These are phyloP conservation scores for Millerozyma acaciae DNA, from an alignment of 805 yeast genomes.

Conservation along the genomic window DNA sequence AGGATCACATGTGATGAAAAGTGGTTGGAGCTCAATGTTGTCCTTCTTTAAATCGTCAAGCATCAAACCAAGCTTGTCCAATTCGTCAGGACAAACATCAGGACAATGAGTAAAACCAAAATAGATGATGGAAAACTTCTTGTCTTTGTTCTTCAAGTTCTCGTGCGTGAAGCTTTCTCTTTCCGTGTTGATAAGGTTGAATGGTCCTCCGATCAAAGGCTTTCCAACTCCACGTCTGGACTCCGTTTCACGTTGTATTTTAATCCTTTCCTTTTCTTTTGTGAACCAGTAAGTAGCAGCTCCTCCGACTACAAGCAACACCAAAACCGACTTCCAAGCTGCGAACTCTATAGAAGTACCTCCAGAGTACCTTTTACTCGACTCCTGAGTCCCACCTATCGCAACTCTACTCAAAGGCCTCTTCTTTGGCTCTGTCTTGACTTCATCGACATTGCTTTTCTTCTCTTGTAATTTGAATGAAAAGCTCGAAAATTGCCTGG, in stretches of 20 bases:
- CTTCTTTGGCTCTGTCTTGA: constrained; percentile 13
- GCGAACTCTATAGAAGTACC: constrained; percentile 61
- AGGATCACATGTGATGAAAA: constrained; percentile 96
- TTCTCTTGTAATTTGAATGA: constrained; percentile 4
- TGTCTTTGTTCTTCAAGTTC: constrained; percentile 56
- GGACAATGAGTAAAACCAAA: constrained; percentile 98
- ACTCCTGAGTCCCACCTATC: constrained; percentile 52
- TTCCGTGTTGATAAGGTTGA: constrained; percentile 64
- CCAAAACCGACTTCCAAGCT: constrained; percentile 76
- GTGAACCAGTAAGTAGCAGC: constrained; percentile 68
- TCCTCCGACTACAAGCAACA: constrained; percentile 68
- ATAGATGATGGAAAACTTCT: constrained; percentile 76
- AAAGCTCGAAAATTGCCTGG: constrained; percentile 3
- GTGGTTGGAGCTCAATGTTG: constrained; percentile 67
- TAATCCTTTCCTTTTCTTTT: constrained; percentile 70
- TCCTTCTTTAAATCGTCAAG: constrained; percentile 53
- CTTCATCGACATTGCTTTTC: neutral
- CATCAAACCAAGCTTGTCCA: constrained; percentile 83
- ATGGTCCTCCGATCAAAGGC: constrained; percentile 91
- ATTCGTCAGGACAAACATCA: constrained; percentile 96
- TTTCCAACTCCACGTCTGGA: constrained; percentile 85
- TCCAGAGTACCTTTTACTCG: constrained; percentile 32
- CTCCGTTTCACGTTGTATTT: constrained; percentile 75
- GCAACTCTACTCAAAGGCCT: constrained; percentile 81
- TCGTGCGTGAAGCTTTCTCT: constrained; percentile 74